These are phyloP conservation scores for Kodamaea arcana DNA, from an alignment of 1,139 yeast genomes.

Conservation along the genomic window DNA sequence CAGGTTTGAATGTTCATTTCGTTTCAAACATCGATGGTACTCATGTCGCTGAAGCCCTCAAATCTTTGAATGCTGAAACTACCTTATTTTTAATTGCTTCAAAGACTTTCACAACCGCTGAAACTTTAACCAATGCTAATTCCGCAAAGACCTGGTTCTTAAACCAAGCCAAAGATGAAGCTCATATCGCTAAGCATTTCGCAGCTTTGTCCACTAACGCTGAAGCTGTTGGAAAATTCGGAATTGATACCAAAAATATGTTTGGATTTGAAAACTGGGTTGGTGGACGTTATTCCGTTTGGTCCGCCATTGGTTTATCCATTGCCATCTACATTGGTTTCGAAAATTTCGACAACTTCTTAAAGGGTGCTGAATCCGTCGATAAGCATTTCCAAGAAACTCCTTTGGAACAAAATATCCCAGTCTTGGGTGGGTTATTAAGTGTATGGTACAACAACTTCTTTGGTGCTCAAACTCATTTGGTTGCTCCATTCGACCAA, in stretches of 20 bases:
- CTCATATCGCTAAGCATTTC: slow-evolving; percentile 91
- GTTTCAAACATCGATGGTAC: slow-evolving; percentile 99
- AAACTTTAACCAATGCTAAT: slow-evolving; percentile 92
- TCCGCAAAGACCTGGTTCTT: slow-evolving; percentile 95
- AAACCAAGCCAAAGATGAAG: slow-evolving; percentile 58
- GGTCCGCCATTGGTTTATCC: slow-evolving; percentile 97
- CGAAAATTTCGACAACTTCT: slow-evolving; percentile 86
- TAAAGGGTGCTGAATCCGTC: slow-evolving; percentile 96
- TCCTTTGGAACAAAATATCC: slow-evolving; percentile 87
- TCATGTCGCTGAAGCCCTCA: slow-evolving; percentile 87
- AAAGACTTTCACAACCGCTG: slow-evolving; percentile 98
- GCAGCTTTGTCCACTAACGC: slow-evolving; percentile 96
- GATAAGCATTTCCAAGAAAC: slow-evolving; percentile 84
- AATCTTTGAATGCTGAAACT: slow-evolving; percentile 77
- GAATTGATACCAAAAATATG: slow-evolving; percentile 97
- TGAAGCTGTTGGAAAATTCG: slow-evolving; percentile 84
- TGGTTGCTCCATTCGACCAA: slow-evolving; percentile 98
- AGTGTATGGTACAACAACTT: slow-evolving; percentile 98
- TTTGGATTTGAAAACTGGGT: slow-evolving; percentile 98
- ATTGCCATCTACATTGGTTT: slow-evolving; percentile 92
- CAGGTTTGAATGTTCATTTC: slow-evolving; percentile 77
- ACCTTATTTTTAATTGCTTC: slow-evolving; percentile 93
- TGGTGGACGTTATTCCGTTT: slow-evolving; percentile 98
- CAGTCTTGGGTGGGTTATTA: slow-evolving; percentile 86
- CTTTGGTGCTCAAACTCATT: slow-evolving; percentile 95